These are phyloP conservation scores for Tetrahymena malaccensis DNA, from an alignment of 73 alveolate species.

Conservation along the genomic window DNA sequence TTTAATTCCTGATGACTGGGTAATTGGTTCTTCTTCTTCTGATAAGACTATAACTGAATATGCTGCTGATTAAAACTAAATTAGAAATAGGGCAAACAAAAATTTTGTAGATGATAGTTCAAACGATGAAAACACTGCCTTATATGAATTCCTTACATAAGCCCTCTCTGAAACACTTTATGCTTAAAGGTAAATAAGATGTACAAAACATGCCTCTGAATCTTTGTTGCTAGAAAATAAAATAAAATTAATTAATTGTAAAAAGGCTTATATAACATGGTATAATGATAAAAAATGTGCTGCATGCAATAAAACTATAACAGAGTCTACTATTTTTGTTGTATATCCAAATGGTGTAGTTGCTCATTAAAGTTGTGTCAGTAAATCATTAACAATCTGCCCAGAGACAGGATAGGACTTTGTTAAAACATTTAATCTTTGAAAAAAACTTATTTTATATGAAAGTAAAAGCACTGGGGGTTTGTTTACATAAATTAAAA, in stretches of 20 bases:
- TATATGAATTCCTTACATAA: not conserved
- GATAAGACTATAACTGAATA: not conserved
- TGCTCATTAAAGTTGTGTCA: not conserved
- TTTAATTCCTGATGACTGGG: not conserved
- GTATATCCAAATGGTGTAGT: not conserved
- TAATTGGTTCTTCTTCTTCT: not conserved
- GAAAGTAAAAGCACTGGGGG: too few relatives aligned
- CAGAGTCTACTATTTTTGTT: not conserved
- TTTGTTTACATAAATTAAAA: too few relatives aligned
- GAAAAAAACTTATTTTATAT: not conserved
- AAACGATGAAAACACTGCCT: not conserved
- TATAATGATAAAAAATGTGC: not conserved
- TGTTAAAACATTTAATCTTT: not conserved
- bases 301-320: not conserved
- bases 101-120: not conserved
- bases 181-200: not conserved
- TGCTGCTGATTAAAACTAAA: not conserved
- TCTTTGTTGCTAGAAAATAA: not conserved
- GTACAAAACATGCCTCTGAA: not conserved
- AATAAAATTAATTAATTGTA: not conserved
- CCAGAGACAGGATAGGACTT: not conserved
- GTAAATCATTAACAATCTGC: not conserved
- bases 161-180: not conserved
- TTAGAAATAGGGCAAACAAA: not conserved
- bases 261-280: not conserved